Base-by-base conservation (phyloP, 257 asterid species). In the Solanum stenotomum region DNA sequence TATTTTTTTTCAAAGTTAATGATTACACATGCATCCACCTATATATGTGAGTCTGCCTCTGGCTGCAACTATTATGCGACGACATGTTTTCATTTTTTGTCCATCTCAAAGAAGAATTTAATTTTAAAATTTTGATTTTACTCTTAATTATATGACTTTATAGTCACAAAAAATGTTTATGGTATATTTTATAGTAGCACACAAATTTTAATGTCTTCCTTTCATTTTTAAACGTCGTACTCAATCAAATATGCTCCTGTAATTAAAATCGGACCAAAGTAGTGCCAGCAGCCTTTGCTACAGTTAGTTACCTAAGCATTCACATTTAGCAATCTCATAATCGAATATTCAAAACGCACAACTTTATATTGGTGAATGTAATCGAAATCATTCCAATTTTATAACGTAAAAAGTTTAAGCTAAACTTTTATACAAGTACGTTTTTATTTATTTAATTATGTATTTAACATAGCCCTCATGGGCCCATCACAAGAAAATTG, bases 1-100 rank as follows among this genome's bases (percentile, higher is more conserved):
- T 44, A 1, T 0, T 12, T 44, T 44, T 44, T 44, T 12, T 12
- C 2, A 0, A 44, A 12, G 0, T 44, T 44, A 44, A 44, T 0
- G 0, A 0, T 12, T 44, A 13, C 18, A 44, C 52, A 12, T 44
- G 52, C 18, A 42, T 13, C 52, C 52, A 44, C 16, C 49, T 42
- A 12, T 44, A 44, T 13, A 44, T 12, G 2, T 44, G 52, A 44
- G 16, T 44, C 16, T 12, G 16, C 52, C 16, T 44, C 16, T 44
- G 16, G 16, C 18, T 44, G 15, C 31, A 63, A 23, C 15, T 23
- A 4, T 9, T 23, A 63, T 63, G 71, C 1, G 15, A 63, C 31
- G 18, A 63, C 15, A 10, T 4, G 20, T 63, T n/a, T n/a, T n/a
- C 3, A 0, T 20, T n/a, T 22, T n/a, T 63, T n/a, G 1, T 8